phyloP scores from a whole-genome alignment of 441 rosid genomes.

The Viola pubescens region DNA sequence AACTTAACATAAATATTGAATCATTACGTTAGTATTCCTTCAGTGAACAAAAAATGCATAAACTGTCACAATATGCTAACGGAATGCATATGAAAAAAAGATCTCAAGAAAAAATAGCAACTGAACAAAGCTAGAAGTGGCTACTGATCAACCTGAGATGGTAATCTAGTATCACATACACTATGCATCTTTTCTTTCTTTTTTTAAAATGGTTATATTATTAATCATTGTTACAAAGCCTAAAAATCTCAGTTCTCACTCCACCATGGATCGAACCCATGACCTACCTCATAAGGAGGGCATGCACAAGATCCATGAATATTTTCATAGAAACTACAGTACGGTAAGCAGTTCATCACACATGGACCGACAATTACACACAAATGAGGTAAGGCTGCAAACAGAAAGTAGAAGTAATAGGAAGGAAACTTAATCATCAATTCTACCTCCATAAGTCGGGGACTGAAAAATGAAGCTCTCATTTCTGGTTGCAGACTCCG shows the following conservation, averaged over 20 bases:
- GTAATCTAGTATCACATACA: conserved; percentile 2
- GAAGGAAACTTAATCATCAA: conserved; percentile 5
- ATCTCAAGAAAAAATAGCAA: background rate
- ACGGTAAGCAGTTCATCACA: no score
- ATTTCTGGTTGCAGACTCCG: conserved; percentile 67
- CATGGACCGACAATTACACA: background rate
- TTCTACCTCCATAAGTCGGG: conserved; percentile 95
- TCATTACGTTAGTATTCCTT: background rate
- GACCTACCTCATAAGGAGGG: no score
- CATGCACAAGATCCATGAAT: no score
- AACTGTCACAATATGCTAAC: background rate
- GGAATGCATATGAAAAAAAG: background rate
- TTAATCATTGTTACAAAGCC: no score
- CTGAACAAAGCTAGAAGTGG: background rate
- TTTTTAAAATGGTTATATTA: background rate
- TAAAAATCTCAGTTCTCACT: no score
- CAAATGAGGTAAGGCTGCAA: conserved; percentile 12
- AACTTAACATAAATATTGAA: background rate
- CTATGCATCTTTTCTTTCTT: background rate
- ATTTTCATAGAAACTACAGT: no score
- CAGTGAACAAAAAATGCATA: background rate
- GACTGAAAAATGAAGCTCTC: conserved; percentile 80
- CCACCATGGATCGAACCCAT: no score
- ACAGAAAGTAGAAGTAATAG: conserved; percentile 1
- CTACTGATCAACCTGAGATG: background rate